Percentiles rank a stretch among this genome's conserved stretches.
Evolutionary conservation across 441 rosid genomes (phyloP).

Genomic region (Populus hybrid): DNA sequence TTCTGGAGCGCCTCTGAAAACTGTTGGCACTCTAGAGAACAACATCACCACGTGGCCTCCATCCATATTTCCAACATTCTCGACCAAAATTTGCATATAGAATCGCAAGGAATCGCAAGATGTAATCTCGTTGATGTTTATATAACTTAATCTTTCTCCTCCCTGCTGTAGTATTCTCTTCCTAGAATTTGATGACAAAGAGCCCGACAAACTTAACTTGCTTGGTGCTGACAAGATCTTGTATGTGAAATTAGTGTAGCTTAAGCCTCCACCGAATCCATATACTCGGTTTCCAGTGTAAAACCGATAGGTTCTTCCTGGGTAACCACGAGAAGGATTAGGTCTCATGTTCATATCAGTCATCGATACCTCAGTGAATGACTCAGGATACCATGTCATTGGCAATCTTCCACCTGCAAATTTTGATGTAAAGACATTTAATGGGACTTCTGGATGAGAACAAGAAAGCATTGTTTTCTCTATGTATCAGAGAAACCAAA

Average conservation of each 20-base stretch:
- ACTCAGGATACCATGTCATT: slow-evolving; percentile 92
- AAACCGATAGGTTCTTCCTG: slow-evolving; percentile 90
- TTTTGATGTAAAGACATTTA: not conserved
- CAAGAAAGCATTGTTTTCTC: not conserved
- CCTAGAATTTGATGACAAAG: slow-evolving; percentile 24
- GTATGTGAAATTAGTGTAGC: slow-evolving; percentile 62
- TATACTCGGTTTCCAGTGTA: slow-evolving; percentile 66
- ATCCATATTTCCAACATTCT: slow-evolving; percentile 54
- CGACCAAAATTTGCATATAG: slow-evolving; percentile 41
- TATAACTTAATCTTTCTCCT: slow-evolving; percentile 26
- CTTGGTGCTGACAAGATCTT: slow-evolving; percentile 58
- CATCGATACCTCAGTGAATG: slow-evolving; percentile 68
- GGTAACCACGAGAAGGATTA: slow-evolving; percentile 44
- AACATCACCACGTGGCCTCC: slow-evolving; percentile 78
- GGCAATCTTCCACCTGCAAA: slow-evolving; percentile 75
- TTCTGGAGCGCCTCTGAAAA: slow-evolving; percentile 46
- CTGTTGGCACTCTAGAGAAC: slow-evolving; percentile 49
- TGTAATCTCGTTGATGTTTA: slow-evolving; percentile 28
- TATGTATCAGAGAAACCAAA: not conserved
- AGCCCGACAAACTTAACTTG: slow-evolving; percentile 37
- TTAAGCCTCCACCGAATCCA: slow-evolving; percentile 71
- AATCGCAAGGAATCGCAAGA: slow-evolving; percentile 58
- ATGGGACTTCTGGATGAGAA: not conserved
- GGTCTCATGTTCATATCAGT: slow-evolving; percentile 84
- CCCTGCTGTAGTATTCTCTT: slow-evolving; percentile 38